Percentiles rank a stretch among this genome's conserved stretches.
Evolutionary conservation across 805 yeast genomes (phyloP).

Genomic region (Kregervanrija pseudodelftensis): DNA sequence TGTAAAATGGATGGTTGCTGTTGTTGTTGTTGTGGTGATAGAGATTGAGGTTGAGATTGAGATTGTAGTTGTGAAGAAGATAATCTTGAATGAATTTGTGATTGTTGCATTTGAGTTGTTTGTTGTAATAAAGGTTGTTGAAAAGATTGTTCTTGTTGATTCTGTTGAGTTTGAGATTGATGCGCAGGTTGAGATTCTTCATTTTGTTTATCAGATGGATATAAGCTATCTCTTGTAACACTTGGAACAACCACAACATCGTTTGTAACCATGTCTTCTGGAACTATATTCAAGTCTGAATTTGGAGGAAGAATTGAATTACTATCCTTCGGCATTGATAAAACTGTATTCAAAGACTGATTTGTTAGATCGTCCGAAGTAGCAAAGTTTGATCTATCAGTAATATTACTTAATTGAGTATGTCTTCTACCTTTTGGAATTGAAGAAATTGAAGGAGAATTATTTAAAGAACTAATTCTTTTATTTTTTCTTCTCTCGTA

Average conservation of each 20-base stretch:
- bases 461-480: conserved; percentile 9
- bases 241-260: conserved; percentile 2
- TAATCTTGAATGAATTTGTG: too few relatives aligned
- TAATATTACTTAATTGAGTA: too few relatives aligned
- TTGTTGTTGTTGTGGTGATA: not conserved
- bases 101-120: too few relatives aligned
- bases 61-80: too few relatives aligned
- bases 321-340: conserved; percentile 15
- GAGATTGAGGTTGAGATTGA: too few relatives aligned
- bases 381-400: not conserved
- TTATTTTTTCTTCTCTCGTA: conserved; percentile 25
- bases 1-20: not conserved
- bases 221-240: too few relatives aligned
- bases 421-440: too few relatives aligned
- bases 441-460: not conserved
- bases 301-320: not conserved
- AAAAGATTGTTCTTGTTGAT: too few relatives aligned
- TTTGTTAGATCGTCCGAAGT: conserved; percentile 11
- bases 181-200: too few relatives aligned
- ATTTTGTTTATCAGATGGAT: too few relatives aligned
- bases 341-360: conserved; percentile 17
- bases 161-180: too few relatives aligned
- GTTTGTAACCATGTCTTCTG: conserved; percentile 5
- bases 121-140: too few relatives aligned
- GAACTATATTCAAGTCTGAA: conserved; percentile 1